These are phyloP conservation scores for Ogataea parapolymorpha DNA, from an alignment of 805 yeast species.

Conservation along the genomic window DNA sequence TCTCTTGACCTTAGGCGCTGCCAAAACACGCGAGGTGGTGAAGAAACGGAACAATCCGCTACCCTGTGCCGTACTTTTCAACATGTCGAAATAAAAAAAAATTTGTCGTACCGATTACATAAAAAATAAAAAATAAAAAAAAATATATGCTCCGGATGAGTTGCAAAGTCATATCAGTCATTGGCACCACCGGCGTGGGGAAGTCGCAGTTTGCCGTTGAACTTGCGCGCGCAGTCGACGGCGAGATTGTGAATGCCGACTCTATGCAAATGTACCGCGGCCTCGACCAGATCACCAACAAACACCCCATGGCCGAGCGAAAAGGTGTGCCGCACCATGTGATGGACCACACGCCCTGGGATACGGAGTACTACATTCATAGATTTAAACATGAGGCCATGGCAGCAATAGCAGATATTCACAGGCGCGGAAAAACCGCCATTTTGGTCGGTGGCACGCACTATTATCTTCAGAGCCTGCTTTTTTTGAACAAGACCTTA, in stretches of 20 bases:
- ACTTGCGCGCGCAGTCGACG: constrained; percentile 69
- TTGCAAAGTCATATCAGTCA: constrained; percentile 28
- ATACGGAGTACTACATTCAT: constrained; percentile 76
- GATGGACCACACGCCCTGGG: constrained; percentile 80
- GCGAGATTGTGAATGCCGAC: constrained; percentile 93
- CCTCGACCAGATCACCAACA: constrained; percentile 78
- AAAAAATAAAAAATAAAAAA: constrained; percentile 2
- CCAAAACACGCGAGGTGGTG: constrained; percentile 3
- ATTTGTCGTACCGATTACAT: constrained; percentile 4
- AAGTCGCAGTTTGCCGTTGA: constrained; percentile 85
- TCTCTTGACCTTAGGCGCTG: constrained; percentile 27
- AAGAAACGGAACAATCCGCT: constrained; percentile 3
- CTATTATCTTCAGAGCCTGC: constrained; percentile 77
- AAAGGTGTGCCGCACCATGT: constrained; percentile 79
- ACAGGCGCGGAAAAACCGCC: constrained; percentile 67
- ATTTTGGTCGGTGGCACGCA: constrained; percentile 96
- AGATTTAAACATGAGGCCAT: constrained; percentile 73
- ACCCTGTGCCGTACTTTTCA: constrained; percentile 1
- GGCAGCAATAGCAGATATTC: constrained; percentile 59
- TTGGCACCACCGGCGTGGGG: constrained; percentile 96
- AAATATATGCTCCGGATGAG: constrained; percentile 3
- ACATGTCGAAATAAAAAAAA: constrained; percentile 4
- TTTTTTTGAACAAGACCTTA: constrained; percentile 68
- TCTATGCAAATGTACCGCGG: constrained; percentile 92
- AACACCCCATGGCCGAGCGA: constrained; percentile 81